These are phyloP conservation scores for Aspergillus sclerotiicarbonarius DNA, from an alignment of 495 filamentous ascomycete genomes.

Conservation along the genomic window DNA sequence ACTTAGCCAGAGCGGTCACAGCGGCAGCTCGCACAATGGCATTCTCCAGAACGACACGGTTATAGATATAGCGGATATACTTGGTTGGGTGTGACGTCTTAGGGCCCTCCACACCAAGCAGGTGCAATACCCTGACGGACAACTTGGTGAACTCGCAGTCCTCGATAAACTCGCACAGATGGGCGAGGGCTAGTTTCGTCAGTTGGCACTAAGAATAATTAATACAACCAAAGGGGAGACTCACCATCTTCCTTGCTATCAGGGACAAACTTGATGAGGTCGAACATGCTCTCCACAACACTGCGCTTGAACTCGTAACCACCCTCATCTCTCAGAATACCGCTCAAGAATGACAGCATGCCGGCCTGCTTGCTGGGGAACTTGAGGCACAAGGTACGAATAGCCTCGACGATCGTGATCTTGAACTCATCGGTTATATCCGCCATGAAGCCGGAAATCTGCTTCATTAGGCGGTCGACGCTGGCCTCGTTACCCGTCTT, in stretches of 20 bases:
- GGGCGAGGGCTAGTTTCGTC: conserved; percentile 66
- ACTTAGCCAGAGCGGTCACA: conserved; percentile 93
- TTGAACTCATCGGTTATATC: conserved; percentile 99
- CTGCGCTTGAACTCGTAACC: conserved; percentile 98
- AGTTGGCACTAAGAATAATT: not conserved
- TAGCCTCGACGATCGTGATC: conserved; percentile 98
- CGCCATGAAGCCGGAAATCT: conserved; percentile 95
- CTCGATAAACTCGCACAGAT: conserved; percentile 98
- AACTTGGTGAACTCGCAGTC: conserved; percentile 99
- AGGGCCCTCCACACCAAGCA: conserved; percentile 90
- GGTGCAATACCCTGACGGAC: conserved; percentile 89
- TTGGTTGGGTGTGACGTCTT: conserved; percentile 95
- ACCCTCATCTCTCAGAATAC: conserved; percentile 91
- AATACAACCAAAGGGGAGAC: conserved; percentile 14
- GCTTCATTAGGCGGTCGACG: conserved; percentile 97
- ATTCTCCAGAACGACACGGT: conserved; percentile 96
- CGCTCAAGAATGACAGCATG: conserved; percentile 94
- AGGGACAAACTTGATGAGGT: conserved; percentile 97
- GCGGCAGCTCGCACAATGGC: conserved; percentile 93
- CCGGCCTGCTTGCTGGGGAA: conserved; percentile 98
- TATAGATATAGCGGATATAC: conserved; percentile 99
- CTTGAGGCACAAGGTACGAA: conserved; percentile 93
- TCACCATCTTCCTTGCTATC: conserved; percentile 91
- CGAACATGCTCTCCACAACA: conserved; percentile 99
- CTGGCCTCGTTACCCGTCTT: conserved; percentile 98